Evolutionary conservation across 1,284 basidiomycete species (phyloP).

Genomic region (Sporisorium reilianum): DNA sequence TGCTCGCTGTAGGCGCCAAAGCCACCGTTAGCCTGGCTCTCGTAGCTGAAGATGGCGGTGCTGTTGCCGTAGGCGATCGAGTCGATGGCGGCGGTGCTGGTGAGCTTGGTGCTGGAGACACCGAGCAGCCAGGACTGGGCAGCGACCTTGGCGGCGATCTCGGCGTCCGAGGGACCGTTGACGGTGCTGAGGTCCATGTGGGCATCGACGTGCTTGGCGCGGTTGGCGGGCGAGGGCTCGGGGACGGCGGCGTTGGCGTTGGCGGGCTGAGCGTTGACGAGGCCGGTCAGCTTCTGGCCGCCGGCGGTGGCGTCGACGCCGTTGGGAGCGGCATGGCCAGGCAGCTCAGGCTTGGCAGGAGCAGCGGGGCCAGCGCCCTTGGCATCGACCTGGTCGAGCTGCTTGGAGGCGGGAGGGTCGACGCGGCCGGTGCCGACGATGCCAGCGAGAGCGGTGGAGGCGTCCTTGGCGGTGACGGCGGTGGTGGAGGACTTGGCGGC

Average conservation of each 20-base stretch:
- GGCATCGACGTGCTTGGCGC: conserved; percentile 54
- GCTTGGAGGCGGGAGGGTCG: conserved; percentile 48
- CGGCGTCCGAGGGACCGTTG: conserved; percentile 40
- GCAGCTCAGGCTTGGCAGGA: conserved; percentile 36
- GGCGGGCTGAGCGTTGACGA: conserved; percentile 50
- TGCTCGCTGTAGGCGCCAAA: conserved; percentile 64
- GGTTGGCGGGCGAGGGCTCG: conserved; percentile 52
- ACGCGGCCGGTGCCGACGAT: conserved; percentile 33
- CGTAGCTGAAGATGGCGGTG: conserved; percentile 67
- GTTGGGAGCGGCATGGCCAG: conserved; percentile 41
- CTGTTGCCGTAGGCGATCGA: conserved; percentile 62
- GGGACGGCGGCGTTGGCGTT: conserved; percentile 27
- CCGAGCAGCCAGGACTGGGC: conserved; percentile 60
- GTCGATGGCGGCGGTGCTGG: conserved; percentile 62
- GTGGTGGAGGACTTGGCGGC: conserved; percentile 9
- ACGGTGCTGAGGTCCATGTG: conserved; percentile 53
- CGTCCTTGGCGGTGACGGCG: conserved; percentile 37
- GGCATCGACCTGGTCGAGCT: conserved; percentile 55
- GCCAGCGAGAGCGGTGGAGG: conserved; percentile 20
- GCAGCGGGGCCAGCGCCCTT: conserved; percentile 42
- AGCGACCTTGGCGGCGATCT: conserved; percentile 44
- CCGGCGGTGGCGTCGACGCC: conserved; percentile 48
- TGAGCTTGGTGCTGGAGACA: conserved; percentile 44
- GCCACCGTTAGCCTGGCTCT: conserved; percentile 62
- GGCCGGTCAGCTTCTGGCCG: conserved; percentile 51